Evolutionary conservation across 1,284 basidiomycete species (phyloP), one percentile per base, ranked within the genome.

Genomic region (Malassezia obtusa): DNA sequence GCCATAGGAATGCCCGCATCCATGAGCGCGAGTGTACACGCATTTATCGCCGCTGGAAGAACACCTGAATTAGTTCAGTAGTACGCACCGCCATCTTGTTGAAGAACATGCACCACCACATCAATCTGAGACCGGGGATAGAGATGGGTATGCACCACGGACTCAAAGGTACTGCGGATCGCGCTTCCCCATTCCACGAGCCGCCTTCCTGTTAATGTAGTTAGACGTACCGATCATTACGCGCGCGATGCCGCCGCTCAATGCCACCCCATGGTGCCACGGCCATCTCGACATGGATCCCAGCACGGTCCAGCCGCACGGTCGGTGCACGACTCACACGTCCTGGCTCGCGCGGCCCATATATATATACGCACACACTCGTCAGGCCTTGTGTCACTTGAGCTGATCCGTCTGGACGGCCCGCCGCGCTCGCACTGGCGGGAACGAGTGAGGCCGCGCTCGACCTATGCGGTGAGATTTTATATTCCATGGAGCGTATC

Each of bases 91-190:
- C 92, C 92, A 69, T 98, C 92, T 71, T 91, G 86, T 65, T 91
- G 86, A 39, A 94, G 78, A 28, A 98, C 84, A 73, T 92, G 88
- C 11, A 98, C 80, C 75, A 85, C 87, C 57, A 98, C 84, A 75
- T 94, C 87, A 73, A 98, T 92, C 73, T 91, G 84, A 26, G 87
- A 87, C 47, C 92, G 84, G 7, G 92, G 92, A 75, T 92, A 96
- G 44, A 96, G 80, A 60, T 82, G 82, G 1, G 86, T 85, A 72
- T 91, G 86, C 35, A 98, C 82, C 48, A 94, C 88, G 37, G 91
- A 89, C 71, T 96, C 90, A 67, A 98, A 96, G 0, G 92, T 95
- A 33, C 87, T 84, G 76, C 89, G 86, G 61, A 98, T 84, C 12
- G 84, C 83, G 1, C 87, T 80, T 1, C 84, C 86, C 57, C 95